Evolutionary conservation across 1,284 basidiomycete species (phyloP).

Genomic region (Laetiporus sulphureus): DNA sequence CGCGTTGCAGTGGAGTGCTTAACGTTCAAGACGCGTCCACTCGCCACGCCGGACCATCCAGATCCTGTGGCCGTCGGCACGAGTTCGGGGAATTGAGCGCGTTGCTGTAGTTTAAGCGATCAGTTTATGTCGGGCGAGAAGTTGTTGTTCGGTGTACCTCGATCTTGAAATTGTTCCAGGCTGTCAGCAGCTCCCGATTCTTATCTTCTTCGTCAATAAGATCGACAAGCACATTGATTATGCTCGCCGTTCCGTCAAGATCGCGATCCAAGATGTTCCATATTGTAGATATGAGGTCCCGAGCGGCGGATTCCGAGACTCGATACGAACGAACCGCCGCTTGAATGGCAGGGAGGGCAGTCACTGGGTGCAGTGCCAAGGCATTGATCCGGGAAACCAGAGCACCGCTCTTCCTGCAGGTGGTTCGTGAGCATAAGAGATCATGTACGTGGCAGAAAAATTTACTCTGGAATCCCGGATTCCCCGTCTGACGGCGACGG

Average conservation of each 20-base stretch:
- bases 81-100: constrained; percentile 78
- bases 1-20: constrained; percentile 68
- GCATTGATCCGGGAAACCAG: constrained; percentile 66
- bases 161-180: constrained; percentile 81
- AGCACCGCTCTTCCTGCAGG: constrained; percentile 65
- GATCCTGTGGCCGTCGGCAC: constrained; percentile 51
- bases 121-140: neutral
- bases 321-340: constrained; percentile 79
- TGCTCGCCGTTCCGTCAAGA: constrained; percentile 68
- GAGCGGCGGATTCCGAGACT: constrained; percentile 71
- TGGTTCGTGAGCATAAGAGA: no score
- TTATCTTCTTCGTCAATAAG: constrained; percentile 85
- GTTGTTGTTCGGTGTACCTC: constrained; percentile 47
- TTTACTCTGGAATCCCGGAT: constrained; percentile 49
- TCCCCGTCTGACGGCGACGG: constrained; percentile 33
- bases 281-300: constrained; percentile 83
- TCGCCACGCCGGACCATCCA: constrained; percentile 73
- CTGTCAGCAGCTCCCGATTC: constrained; percentile 63
- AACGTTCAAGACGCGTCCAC: constrained; percentile 77
- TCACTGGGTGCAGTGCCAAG: constrained; percentile 64
- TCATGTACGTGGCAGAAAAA: no score
- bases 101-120: constrained; percentile 46
- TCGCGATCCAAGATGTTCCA: constrained; percentile 81
- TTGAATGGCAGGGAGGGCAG: constrained; percentile 72
- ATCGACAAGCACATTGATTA: constrained; percentile 77